phyloP scores from a whole-genome alignment of 177 flowering plant species.

The Telopea speciosissima region DNA sequence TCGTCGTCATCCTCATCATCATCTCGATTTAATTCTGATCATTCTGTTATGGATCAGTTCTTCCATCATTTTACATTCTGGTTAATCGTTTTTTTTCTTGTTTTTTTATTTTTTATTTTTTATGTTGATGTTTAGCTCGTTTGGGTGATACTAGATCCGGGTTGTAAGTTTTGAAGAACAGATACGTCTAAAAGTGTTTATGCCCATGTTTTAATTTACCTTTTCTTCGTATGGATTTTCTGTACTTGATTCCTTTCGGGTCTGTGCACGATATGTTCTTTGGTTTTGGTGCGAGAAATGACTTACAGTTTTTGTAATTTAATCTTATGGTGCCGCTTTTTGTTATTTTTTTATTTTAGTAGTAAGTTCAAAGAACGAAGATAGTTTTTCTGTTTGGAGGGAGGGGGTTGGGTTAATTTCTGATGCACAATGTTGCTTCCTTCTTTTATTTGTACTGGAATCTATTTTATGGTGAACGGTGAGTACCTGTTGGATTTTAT shows the following conservation, averaged over 20 bases:
- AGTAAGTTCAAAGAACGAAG: too few relatives aligned
- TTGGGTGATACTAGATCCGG: neutral
- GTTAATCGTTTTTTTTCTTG: neutral
- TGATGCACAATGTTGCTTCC: neutral
- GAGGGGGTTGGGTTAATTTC: neutral
- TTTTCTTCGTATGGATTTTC: neutral
- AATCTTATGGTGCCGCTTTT: neutral
- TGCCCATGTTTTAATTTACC: neutral
- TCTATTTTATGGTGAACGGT: neutral
- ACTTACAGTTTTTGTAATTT: neutral
- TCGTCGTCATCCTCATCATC: neutral
- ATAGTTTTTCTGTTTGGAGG: neutral
- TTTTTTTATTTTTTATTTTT: neutral
- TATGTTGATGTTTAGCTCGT: neutral
- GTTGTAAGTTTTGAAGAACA: neutral
- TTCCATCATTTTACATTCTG: conserved; percentile 1
- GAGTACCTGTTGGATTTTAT: neutral
- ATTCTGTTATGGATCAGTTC: neutral
- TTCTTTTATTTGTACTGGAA: too few relatives aligned
- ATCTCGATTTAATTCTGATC: neutral
- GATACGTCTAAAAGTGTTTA: too few relatives aligned
- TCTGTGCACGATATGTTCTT: neutral
- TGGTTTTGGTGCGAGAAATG: neutral
- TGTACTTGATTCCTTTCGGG: too few relatives aligned
- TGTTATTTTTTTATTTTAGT: neutral